Conservation (phyloP, 2,329 filamentous ascomycete genomes). For the Colletotrichum abscissum region DNA sequence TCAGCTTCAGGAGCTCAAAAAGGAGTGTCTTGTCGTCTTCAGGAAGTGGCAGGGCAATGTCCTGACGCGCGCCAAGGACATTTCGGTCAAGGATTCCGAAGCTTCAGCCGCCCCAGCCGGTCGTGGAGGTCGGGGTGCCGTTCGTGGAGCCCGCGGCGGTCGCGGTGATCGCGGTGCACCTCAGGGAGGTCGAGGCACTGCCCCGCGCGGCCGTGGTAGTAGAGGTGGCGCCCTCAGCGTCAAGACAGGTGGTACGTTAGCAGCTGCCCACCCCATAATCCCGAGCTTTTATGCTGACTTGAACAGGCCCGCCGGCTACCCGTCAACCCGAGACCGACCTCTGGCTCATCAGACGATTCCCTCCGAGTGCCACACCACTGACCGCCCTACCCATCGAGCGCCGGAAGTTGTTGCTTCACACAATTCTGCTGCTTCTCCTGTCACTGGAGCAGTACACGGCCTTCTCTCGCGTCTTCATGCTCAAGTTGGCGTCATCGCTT, state of each 20-base stretch:
- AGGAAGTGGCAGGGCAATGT: conserved; percentile 83
- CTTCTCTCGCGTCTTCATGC: conserved; percentile 77
- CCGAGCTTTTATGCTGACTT: not conserved
- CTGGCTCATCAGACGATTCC: conserved; percentile 62
- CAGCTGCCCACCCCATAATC: not conserved
- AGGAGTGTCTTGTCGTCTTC: conserved; percentile 76
- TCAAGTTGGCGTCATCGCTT: conserved; percentile 77
- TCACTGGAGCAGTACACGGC: conserved; percentile 83
- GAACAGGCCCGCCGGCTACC: conserved; percentile 1
- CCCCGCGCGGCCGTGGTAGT: conserved; percentile 30
- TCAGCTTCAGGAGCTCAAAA: conserved; percentile 67
- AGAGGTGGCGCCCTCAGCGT: conserved; percentile 27
- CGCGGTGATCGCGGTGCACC: conserved; percentile 35
- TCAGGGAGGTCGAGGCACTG: conserved; percentile 23
- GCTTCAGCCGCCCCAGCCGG: conserved; percentile 35
- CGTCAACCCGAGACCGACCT: conserved; percentile 53
- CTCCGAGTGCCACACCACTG: conserved; percentile 70
- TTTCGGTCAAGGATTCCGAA: conserved; percentile 62
- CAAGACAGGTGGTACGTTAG: conserved; percentile 38
- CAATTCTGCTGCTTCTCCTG: conserved; percentile 77
- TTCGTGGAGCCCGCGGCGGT: conserved; percentile 39
- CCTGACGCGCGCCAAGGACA: conserved; percentile 76
- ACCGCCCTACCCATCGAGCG: conserved; percentile 69
- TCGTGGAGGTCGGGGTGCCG: conserved; percentile 49
- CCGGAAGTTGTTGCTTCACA: conserved; percentile 76